Conservation (phyloP, 2,329 filamentous ascomycete species). For the Elsinoe ampelina region DNA sequence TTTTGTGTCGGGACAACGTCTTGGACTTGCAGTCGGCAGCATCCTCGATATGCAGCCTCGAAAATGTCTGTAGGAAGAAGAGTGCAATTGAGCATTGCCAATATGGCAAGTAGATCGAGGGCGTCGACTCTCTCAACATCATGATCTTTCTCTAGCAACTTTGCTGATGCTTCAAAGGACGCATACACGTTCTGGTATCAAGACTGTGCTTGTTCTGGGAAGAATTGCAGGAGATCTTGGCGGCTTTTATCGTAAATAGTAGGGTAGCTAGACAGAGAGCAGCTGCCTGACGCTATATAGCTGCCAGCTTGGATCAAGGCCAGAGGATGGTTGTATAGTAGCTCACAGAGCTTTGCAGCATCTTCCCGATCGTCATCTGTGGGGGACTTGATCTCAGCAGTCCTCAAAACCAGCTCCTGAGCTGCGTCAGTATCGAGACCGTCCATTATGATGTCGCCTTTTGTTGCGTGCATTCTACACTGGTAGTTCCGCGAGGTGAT, state of each 20-base stretch:
- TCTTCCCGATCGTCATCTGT: too few species aligned
- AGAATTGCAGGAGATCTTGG: slow-evolving; percentile 23
- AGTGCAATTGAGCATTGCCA: too few species aligned
- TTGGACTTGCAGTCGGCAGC: too few species aligned
- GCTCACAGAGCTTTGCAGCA: not conserved
- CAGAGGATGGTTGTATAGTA: slow-evolving; percentile 20
- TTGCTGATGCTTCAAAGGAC: slow-evolving; percentile 29
- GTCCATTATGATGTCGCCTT: not conserved
- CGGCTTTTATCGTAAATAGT: slow-evolving; percentile 20
- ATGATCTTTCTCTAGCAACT: too few species aligned
- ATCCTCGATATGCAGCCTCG: too few species aligned
- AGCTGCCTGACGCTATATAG: slow-evolving; percentile 23
- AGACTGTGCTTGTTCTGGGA: slow-evolving; percentile 24
- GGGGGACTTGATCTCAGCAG: not conserved
- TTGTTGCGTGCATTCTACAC: not conserved
- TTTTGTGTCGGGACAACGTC: too few species aligned
- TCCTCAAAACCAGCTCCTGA: not conserved
- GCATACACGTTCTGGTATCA: slow-evolving; percentile 30
- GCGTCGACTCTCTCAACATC: too few species aligned
- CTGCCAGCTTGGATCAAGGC: slow-evolving; percentile 25
- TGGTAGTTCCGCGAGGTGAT: not conserved
- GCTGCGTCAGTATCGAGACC: not conserved
- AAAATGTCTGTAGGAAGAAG: too few species aligned
- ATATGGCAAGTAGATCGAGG: too few species aligned
- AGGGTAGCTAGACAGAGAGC: slow-evolving; percentile 22